Evolutionary conservation across 306 rosid genomes (phyloP).

Genomic region (Pachyrhizus erosus): DNA sequence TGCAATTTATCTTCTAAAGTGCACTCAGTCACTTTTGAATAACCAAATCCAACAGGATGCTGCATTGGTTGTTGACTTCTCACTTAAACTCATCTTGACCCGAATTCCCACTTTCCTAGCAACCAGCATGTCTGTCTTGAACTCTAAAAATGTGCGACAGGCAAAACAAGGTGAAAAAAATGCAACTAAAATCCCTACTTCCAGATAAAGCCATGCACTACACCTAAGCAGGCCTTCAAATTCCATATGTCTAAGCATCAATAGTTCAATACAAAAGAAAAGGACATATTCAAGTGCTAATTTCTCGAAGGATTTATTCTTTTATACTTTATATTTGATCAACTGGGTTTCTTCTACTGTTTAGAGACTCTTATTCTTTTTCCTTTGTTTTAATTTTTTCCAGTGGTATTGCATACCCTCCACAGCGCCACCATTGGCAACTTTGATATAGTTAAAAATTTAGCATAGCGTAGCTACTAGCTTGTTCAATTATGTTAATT

Average conservation of each 20-base stretch:
- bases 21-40: too few species aligned
- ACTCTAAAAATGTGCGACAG: not conserved
- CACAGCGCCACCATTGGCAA: conserved; percentile 13
- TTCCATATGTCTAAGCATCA: not conserved
- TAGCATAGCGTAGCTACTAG: too few species aligned
- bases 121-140: not conserved
- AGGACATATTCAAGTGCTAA: not conserved
- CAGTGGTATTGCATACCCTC: not conserved
- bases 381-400: not conserved
- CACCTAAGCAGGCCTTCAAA: not conserved
- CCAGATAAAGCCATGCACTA: not conserved
- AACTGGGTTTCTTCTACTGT: not conserved
- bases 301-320: not conserved
- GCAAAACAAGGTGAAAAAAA: not conserved
- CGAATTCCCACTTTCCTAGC: conserved; percentile 13
- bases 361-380: conserved; percentile 7
- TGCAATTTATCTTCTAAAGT: too few species aligned
- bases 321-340: not conserved
- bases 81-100: conserved; percentile 13
- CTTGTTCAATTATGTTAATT: conserved; percentile 22
- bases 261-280: not conserved
- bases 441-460: not conserved
- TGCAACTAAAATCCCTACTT: not conserved
- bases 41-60: too few species aligned
- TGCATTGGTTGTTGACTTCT: not conserved